phyloP scores from a whole-genome alignment of 306 rosid genomes.

The Pachyrhizus erosus region DNA sequence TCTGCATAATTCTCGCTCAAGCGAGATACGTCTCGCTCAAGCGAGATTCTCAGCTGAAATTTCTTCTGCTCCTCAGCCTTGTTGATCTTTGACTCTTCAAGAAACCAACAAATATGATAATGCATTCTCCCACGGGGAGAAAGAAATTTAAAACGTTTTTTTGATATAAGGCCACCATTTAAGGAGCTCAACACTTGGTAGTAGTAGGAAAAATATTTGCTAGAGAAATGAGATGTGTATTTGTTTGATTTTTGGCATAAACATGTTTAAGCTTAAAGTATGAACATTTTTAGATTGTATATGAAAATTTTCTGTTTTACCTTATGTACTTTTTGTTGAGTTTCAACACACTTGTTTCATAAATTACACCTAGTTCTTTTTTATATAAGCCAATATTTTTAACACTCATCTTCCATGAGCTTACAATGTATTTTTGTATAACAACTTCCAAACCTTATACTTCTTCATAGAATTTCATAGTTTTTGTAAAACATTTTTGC shows the following conservation, averaged over 20 bases:
- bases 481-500: not conserved
- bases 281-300: constrained; percentile 25
- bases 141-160: constrained; percentile 57
- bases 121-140: constrained; percentile 47
- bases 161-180: constrained; percentile 65
- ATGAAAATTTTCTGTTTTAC: constrained; percentile 9
- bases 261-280: not conserved
- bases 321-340: not conserved
- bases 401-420: not conserved
- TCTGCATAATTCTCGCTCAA: too few relatives aligned
- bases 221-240: not conserved
- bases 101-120: too few relatives aligned
- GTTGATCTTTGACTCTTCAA: too few relatives aligned
- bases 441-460: not conserved
- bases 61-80: too few relatives aligned
- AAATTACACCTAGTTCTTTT: not conserved
- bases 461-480: not conserved
- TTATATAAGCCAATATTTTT: not conserved
- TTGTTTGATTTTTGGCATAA: constrained; percentile 8
- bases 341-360: not conserved
- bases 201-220: constrained; percentile 2
- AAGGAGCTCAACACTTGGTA: constrained; percentile 65
- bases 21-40: too few relatives aligned
- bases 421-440: not conserved
- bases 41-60: too few relatives aligned